Evolutionary conservation across 352 stramenopile genomes (phyloP), one percentile per base, ranked within the genome.

Genomic region (Thalassiosira mediterranea): DNA sequence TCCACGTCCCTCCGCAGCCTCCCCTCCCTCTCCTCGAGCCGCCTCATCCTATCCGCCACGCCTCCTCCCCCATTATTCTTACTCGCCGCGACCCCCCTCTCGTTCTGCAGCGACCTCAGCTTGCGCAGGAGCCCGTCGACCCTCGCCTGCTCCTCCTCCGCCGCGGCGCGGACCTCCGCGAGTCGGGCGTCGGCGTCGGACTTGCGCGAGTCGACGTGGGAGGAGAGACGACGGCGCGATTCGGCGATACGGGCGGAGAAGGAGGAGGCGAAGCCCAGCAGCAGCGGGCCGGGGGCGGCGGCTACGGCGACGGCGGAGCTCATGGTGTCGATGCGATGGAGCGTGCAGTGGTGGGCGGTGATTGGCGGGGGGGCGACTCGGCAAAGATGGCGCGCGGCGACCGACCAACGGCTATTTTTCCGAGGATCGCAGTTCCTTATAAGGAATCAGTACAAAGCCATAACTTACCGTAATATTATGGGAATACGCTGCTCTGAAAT

Each of bases 231-330:
- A 17, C 29, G 38, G 19, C 32, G 57, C 4, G 71, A 73, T 15
- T 37, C 26, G 19, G 53, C 34, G 51, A 83, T 31, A 21, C 51
- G 53, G 38, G 42, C 40, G 49, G 68, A 13, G 51, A 76, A 75
- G 48, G 25, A 17, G 31, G 75, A 72, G 25, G 75, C 76, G 69
- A 83, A 83, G 13, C 62, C 73, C n/a, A n/a, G n/a, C n/a, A n/a
- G n/a, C n/a, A n/a, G n/a, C n/a, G n/a, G n/a, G 52, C 52, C 32
- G 17, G 37, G 31, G 28, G 17, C 34, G 29, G 2, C 28, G 29
- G 1, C 40, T 10, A 29, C 28, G 37, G 13, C 26, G 57, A 40
- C 19, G 57, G 23, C 37, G 57, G 37, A 26, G 46, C 7, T 3
- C 52, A 61, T 61, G 26, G 52, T 61, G 23, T 15, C 4, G n/a